Evolutionary conservation across 116 monocot genomes (phyloP).

Genomic region (Cymodocea nodosa): DNA sequence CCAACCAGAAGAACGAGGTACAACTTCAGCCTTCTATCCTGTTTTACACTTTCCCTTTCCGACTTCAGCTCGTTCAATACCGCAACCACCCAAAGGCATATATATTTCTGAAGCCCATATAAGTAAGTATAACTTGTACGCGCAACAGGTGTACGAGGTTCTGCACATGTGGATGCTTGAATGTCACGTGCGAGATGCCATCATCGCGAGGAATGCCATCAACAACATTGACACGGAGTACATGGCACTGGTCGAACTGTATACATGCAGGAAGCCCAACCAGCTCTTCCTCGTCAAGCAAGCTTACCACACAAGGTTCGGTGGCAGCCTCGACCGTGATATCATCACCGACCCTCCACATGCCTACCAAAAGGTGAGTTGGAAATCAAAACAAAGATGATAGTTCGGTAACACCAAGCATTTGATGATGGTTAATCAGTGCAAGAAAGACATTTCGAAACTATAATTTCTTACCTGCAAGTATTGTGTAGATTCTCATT

Average conservation of each 20-base stretch:
- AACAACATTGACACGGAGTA: conserved; percentile 21
- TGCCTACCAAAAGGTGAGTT: conserved; percentile 32
- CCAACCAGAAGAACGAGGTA: conserved; percentile 17
- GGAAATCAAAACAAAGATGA: neutral
- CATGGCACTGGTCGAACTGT: conserved; percentile 51
- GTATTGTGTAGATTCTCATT: conserved; percentile 26
- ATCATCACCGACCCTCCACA: conserved; percentile 20
- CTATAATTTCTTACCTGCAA: neutral
- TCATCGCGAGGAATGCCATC: conserved; percentile 33
- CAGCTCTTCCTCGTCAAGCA: conserved; percentile 61
- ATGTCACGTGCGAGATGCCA: conserved; percentile 40
- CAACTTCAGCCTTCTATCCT: neutral
- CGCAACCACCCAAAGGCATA: neutral
- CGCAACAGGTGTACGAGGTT: conserved; percentile 13
- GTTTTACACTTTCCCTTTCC: neutral
- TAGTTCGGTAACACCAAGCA: neutral
- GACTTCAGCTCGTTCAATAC: too few species aligned
- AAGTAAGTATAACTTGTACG: too few species aligned
- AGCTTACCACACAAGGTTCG: conserved; percentile 44
- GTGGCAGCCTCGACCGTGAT: conserved; percentile 44
- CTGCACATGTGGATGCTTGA: conserved; percentile 66
- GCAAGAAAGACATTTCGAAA: too few species aligned
- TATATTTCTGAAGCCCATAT: neutral
- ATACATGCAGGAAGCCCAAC: conserved; percentile 39
- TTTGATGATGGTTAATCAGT: neutral